A percentile compares a stretch with the other conserved stretches of the same genome.
phyloP scores from a whole-genome alignment of 2,329 filamentous ascomycete genomes.

The Hypoxylon sp. region DNA sequence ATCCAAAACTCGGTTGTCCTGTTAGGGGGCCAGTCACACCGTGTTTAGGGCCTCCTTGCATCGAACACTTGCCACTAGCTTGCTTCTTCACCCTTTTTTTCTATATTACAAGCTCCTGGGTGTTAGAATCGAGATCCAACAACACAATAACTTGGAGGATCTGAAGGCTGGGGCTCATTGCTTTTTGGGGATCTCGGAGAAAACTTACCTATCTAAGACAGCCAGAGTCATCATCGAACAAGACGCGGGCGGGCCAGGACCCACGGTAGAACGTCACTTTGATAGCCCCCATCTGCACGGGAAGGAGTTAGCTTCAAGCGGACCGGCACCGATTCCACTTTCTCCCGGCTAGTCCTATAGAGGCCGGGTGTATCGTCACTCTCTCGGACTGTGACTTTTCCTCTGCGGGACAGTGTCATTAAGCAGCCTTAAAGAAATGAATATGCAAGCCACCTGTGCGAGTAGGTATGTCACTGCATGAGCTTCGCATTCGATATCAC shows the following conservation, averaged over 20 bases:
- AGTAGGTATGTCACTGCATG: slow-evolving; percentile 15
- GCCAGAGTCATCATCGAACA: not conserved
- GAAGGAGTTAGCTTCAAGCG: slow-evolving; percentile 1
- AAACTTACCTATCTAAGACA: slow-evolving; percentile 1
- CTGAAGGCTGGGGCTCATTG: not conserved
- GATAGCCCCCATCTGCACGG: slow-evolving; percentile 7
- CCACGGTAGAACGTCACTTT: not conserved
- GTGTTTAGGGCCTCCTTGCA: slow-evolving; percentile 7
- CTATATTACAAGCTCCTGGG: not conserved
- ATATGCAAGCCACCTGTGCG: slow-evolving; percentile 4
- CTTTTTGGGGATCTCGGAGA: not conserved
- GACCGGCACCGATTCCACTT: slow-evolving; percentile 5
- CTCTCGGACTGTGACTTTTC: too few relatives aligned
- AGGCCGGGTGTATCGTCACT: not conserved
- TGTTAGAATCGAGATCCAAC: not conserved
- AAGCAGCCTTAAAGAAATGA: not conserved
- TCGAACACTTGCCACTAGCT: not conserved
- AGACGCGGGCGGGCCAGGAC: not conserved
- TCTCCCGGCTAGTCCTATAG: not conserved
- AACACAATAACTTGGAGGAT: not conserved
- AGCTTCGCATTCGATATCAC: slow-evolving; percentile 8
- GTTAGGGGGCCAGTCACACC: not conserved
- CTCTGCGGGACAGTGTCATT: not conserved
- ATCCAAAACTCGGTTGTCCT: not conserved
- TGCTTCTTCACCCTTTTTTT: not conserved